Evolutionary conservation across 2,329 filamentous ascomycete genomes (phyloP).

Genomic region (Tolypocladium amazonense): DNA sequence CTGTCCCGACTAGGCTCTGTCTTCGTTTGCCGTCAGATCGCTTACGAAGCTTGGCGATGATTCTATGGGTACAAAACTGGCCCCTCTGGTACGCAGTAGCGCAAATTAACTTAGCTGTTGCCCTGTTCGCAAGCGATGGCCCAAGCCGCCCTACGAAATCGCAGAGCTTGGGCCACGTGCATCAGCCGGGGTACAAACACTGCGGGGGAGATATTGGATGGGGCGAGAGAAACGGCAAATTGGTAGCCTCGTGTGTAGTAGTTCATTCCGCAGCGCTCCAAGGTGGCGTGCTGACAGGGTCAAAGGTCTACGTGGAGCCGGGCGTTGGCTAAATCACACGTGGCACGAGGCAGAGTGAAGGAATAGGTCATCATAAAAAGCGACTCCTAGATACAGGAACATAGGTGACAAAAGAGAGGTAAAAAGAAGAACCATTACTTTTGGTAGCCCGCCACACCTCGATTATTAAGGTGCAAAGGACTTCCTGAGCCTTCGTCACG

Average conservation of each 20-base stretch:
- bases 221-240: neutral
- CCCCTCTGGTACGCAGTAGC: neutral
- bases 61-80: neutral
- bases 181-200: neutral
- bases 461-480: constrained; percentile 25
- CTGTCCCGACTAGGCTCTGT: too few relatives aligned
- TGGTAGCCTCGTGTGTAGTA: neutral
- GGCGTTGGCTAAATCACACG: neutral
- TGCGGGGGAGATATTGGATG: neutral
- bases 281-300: neutral
- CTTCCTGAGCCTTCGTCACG: constrained; percentile 26
- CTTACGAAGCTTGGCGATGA: too few relatives aligned
- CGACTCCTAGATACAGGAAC: constrained; percentile 25
- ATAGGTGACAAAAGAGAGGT: constrained; percentile 19
- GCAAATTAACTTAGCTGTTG: neutral
- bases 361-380: constrained; percentile 20
- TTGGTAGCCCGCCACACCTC: constrained; percentile 28
- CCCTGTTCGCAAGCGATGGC: neutral
- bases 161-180: neutral
- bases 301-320: neutral
- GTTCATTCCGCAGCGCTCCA: too few relatives aligned
- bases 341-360: constrained; percentile 1
- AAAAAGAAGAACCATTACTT: constrained; percentile 29
- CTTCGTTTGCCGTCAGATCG: neutral
- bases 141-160: neutral